phyloP scores from a whole-genome alignment of 2,329 filamentous ascomycete genomes.

The Aspergillus sp. region DNA sequence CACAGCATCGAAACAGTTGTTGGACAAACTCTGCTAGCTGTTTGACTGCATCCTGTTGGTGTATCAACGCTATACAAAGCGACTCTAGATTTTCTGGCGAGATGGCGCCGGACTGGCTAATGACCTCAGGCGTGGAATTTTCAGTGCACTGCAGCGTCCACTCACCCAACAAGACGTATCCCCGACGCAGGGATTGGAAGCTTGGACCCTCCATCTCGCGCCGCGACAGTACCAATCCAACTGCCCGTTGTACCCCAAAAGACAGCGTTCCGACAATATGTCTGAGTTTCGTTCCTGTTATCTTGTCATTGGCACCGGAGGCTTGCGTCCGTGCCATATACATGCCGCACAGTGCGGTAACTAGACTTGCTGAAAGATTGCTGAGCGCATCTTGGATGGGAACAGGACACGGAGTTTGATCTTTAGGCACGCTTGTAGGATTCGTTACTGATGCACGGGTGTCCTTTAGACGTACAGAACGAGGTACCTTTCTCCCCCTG shows the following conservation, averaged over 20 bases:
- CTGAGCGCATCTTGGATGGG: conserved; percentile 39
- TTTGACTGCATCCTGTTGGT: conserved; percentile 34
- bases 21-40: conserved; percentile 38
- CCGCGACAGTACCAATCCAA: conserved; percentile 15
- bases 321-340: conserved; percentile 36
- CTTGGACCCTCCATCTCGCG: conserved; percentile 15
- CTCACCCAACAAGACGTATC: conserved; percentile 35
- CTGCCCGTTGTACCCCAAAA: conserved; percentile 26
- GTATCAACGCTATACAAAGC: conserved; percentile 31
- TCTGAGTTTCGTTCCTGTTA: conserved; percentile 26
- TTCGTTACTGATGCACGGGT: conserved; percentile 24
- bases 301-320: conserved; percentile 11
- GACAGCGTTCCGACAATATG: conserved; percentile 28
- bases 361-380: conserved; percentile 39
- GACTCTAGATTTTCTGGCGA: conserved; percentile 30
- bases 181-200: conserved; percentile 33
- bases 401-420: conserved; percentile 30
- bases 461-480: conserved; percentile 7
- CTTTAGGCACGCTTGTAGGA: conserved; percentile 1
- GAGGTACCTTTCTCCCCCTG: neutral
- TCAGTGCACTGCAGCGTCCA: conserved; percentile 20
- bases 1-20: conserved; percentile 38
- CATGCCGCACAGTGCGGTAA: conserved; percentile 41
- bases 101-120: neutral
- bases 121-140: conserved; percentile 12